Conservation (phyloP, 169 alveolate species). For the Plasmodium gaboni region DNA sequence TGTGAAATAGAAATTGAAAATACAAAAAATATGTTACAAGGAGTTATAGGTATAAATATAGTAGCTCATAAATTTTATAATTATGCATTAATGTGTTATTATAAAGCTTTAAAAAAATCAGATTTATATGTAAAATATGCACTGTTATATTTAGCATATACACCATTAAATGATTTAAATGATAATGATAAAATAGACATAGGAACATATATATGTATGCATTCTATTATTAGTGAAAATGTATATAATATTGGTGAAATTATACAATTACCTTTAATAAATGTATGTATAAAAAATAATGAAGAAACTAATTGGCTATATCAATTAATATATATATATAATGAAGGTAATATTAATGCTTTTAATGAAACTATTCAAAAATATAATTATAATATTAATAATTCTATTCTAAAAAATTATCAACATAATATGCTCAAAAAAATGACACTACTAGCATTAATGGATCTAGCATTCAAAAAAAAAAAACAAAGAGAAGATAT, state of each 20-base stretch:
- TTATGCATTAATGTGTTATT: constrained; percentile 65
- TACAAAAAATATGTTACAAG: constrained; percentile 63
- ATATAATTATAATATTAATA: constrained; percentile 40
- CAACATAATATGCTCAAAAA: constrained; percentile 79
- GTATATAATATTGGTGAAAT: constrained; percentile 71
- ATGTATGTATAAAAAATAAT: constrained; percentile 48
- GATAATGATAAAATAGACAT: constrained; percentile 51
- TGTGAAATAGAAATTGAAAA: constrained; percentile 65
- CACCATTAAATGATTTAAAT: constrained; percentile 65
- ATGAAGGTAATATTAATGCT: constrained; percentile 52
- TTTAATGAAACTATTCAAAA: constrained; percentile 29
- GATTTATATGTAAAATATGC: constrained; percentile 71
- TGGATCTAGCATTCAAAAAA: constrained; percentile 85
- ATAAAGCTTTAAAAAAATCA: constrained; percentile 58
- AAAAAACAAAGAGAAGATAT: constrained; percentile 83
- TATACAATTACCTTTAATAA: constrained; percentile 53
- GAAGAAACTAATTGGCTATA: constrained; percentile 54
- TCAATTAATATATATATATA: constrained; percentile 43
- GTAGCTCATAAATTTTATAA: constrained; percentile 68
- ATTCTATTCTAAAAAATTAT: constrained; percentile 65
- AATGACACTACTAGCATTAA: constrained; percentile 82
- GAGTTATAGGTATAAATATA: constrained; percentile 62
- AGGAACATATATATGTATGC: constrained; percentile 57
- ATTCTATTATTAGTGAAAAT: constrained; percentile 74
- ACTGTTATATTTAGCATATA: constrained; percentile 60